Evolutionary conservation across 1,284 basidiomycete genomes (phyloP), one percentile per base, ranked within the genome.

Genomic region (Naganishia cerealis): DNA sequence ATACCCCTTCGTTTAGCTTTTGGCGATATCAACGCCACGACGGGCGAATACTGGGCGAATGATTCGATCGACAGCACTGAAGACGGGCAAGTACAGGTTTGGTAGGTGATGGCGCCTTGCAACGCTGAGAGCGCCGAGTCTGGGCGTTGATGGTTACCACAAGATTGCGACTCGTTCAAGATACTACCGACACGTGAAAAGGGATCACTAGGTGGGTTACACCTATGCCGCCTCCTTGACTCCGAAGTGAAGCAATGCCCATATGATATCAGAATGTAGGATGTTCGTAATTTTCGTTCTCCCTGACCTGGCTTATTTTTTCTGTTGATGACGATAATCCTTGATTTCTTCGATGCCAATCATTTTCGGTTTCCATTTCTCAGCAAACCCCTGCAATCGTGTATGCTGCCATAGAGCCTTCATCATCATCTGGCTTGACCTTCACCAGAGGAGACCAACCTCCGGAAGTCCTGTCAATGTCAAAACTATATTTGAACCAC

Each of bases 341-440:
- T 79, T 82, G 70, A 87, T 74, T 75, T 83, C 81, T 71, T 94
- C 93, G 24, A 99, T 90, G 71, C 90, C 94, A 73, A 97, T 91
- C 86, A 96, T 91, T 79, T 91, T 93, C 71, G 99, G 78, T 6
- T 91, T 90, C 90, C 91, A 95, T 46, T 85, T 83, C 78, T 91
- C 87, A n/a, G 96, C 95, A 77, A 99, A 63, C 85, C 84, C 74
- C 93, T 85, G 76, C 93, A 96, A 74, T 94, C 93, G 76, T 98
- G 94, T 40, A 94, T 84, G n/a, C 94, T 48, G 94, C 93, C 92
- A 99, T 99, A n/a, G 84, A 87, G 1, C 96, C 96, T 73, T 85
- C 80, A n/a, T 86, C 86, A 69, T 84, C 83, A 75, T 94, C 87
- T 61, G 97, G 93, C 75, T 98, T 94, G 46, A 99, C 94, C 39